phyloP scores from a whole-genome alignment of 2,329 filamentous ascomycete species.

The Diaporthe ilicicola region DNA sequence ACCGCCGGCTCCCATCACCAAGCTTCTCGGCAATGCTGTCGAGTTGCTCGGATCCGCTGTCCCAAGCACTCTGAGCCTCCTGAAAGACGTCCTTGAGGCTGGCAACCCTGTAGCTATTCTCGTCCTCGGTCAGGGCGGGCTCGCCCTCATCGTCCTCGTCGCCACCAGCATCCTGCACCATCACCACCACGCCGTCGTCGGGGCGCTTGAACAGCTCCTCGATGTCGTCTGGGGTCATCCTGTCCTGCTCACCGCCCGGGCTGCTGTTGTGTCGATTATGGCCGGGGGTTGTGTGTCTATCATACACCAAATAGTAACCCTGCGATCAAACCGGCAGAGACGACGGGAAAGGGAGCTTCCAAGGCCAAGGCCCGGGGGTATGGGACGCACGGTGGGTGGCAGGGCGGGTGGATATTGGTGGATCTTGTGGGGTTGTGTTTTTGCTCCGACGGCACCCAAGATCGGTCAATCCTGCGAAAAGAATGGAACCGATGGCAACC shows the following conservation, averaged over 20 bases:
- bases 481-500: slow-evolving; percentile 1
- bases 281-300: neutral
- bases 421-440: neutral
- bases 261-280: slow-evolving; percentile 6
- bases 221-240: slow-evolving; percentile 49
- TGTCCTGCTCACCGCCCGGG: slow-evolving; percentile 14
- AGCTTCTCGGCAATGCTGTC: slow-evolving; percentile 59
- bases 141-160: slow-evolving; percentile 41
- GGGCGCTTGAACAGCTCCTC: slow-evolving; percentile 45
- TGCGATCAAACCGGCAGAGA: slow-evolving; percentile 18
- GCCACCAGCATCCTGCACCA: slow-evolving; percentile 27
- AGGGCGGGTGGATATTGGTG: slow-evolving; percentile 15
- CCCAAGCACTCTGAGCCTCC: slow-evolving; percentile 51
- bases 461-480: slow-evolving; percentile 13
- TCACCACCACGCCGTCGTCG: slow-evolving; percentile 42
- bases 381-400: neutral
- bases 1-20: slow-evolving; percentile 63
- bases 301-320: slow-evolving; percentile 4
- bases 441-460: neutral
- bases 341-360: neutral
- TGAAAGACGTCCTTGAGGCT: slow-evolving; percentile 49
- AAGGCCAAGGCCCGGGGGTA: slow-evolving; percentile 21
- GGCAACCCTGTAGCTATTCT: slow-evolving; percentile 34
- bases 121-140: slow-evolving; percentile 34
- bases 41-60: slow-evolving; percentile 50